Evolutionary conservation across 2,329 filamentous ascomycete genomes (phyloP), one percentile per base, ranked within the genome.

Genomic region (Penicillium olsonii): DNA sequence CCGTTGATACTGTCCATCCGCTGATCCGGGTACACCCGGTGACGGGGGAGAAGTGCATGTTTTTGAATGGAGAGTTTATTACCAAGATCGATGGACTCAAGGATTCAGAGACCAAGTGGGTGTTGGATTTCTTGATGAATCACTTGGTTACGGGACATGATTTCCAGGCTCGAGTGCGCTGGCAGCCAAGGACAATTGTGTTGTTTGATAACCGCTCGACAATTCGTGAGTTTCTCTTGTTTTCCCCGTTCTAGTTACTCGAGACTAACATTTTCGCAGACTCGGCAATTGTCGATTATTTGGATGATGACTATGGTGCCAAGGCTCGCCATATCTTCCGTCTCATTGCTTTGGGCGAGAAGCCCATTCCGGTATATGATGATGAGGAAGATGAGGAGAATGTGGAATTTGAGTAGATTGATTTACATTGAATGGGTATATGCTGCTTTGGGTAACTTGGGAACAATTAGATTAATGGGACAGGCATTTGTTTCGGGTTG

Each of bases 321-420:
- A 73, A 76, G 60, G 68, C 75, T 33, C 68, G 76, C 37, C 77
- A 78, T 57, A 73, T 78, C 39, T 78, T 79, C 68, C 75, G 76
- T n/a, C 68, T 79, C 22, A 69, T 69, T 56, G 74, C 75, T 9
- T 69, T 79, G 64, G 75, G 70, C 17, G 77, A 79, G 62, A 72
- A 77, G 53, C 77, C 77, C 2, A 73, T 78, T 48, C 74, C 76
- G 5, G 74, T 75, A 29, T 67, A 67, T 42, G 63, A 68, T 38
- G 59, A 68, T 39, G 63, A 64, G 26, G 63, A 63, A 38, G 59
- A 68, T 39, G 63, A 64, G 26, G 63, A 63, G 45, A 54, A 53
- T 22, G 45, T 29, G 5, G 24, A 37, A 18, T 35, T 51, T 29
- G 44, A 48, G 50, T 48, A 48, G 35, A 48, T 4, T 26, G 31